Evolutionary conservation across 129 eudicot species (phyloP), one percentile per base, ranked within the genome.

Genomic region (Arctium lappa): DNA sequence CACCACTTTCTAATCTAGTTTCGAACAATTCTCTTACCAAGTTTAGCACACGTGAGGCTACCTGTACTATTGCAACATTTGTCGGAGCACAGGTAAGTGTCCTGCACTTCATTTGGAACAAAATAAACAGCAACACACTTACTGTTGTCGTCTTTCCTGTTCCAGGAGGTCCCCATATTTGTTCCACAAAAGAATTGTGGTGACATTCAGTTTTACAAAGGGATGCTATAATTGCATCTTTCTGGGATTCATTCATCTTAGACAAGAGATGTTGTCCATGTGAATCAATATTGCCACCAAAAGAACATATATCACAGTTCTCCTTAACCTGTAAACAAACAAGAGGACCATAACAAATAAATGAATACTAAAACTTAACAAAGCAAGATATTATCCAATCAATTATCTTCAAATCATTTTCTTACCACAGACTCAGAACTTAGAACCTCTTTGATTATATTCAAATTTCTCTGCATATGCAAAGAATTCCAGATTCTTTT

Each of bases 401-500:
- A 0, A 74, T 18, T 42, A 4, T 16, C 53, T 32, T 53, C 40
- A 56, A 33, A 2, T 33, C 27, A 33, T 22, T 6, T 77, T 62
- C 89, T 78, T 84, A 92, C 97, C 92, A 63, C 22, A 13, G 48
- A 76, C 81, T 81, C 76, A 50, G 69, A 18, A 72, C 39, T 69
- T 30, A 90, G 77, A 46, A 90, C 81, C 79, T 84, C 85, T 74
- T 66, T 79, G 69, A 92, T 81, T 72, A 90, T 77, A 62, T 56
- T 78, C 10, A 78, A 13, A 80, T 90, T 90, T 16, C 72, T 62
- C 33, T 62, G 53, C 90, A 87, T 85, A 71, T 79, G 87, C 30
- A 92, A n/a, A 12, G 92, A 88, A 29, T 82, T 87, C 97, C 97
- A 92, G 12, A 92, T 87, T 79, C 94, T 85, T 69, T 81, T 87